Base-by-base conservation (phyloP, 192 early-diverging fungal genomes). In the Dissophora globulifera region DNA sequence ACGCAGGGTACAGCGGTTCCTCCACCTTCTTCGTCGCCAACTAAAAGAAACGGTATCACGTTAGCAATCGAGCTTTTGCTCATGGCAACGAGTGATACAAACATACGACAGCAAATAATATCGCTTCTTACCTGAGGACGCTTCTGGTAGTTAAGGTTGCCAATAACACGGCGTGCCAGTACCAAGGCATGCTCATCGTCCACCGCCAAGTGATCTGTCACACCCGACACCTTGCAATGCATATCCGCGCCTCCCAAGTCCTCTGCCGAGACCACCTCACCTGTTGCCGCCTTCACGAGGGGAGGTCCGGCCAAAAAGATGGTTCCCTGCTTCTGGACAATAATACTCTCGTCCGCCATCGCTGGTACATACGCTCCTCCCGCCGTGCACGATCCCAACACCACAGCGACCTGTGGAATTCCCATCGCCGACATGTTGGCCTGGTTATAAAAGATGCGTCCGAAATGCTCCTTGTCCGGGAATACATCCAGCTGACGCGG, bases 321-420 rank as follows among this genome's bases (percentile, higher is more conserved):
- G 3, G 96, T 98, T 9, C 96, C 96, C 78, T 98, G 95, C 30
- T 91, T 92, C 59, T 86, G 84, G 31, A 98, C 96, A 84, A 98
- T 98, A 58, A 98, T 91, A 84, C 92, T 94, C 81, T 98, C 95
- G 79, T 98, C 96, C 35, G 96, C 93, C 96, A 98, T 98, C 13
- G 96, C 95, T 42, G 96, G 96, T 26, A 98, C 95, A 78, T 98
- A 98, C 2, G 96, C 96, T 58, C 96, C 94, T 63, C 95, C 95
- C 19, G 96, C 96, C 20, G 96, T 98, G 83, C 96, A 98, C 17
- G 94, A 95, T 17, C 96, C 96, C 83, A 98, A 87, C 8, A 98
- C 96, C 41, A 95, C 93, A n/a, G 96, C 96, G 42, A 98, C 89
- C 83, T 98, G 96, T 46, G 96, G 95, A 56, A 98, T 96, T 38